phyloP scores from a whole-genome alignment of 2,329 filamentous ascomycete genomes.

The Ceratocystis cubensis region DNA sequence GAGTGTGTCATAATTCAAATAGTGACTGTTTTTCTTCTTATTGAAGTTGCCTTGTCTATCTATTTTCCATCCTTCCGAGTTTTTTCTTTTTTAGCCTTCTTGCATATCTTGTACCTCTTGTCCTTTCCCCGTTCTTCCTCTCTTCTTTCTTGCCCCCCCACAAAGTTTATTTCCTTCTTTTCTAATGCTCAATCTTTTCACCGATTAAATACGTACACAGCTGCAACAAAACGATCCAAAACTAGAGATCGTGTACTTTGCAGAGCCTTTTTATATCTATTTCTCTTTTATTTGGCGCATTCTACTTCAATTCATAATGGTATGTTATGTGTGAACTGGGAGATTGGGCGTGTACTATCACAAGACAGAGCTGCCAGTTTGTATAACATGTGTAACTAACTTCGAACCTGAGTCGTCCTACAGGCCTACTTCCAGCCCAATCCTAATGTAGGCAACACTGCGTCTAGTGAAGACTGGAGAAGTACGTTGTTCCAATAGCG shows the following conservation, averaged over 20 bases:
- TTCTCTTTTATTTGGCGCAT: conserved; percentile 13
- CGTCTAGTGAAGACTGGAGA: conserved; percentile 67
- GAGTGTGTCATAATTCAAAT: conserved; percentile 4
- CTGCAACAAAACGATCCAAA: not conserved
- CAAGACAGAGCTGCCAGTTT: not conserved
- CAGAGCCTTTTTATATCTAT: conserved; percentile 15
- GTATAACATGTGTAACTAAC: not conserved
- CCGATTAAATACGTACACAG: not conserved
- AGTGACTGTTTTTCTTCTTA: not conserved
- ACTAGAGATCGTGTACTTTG: not conserved
- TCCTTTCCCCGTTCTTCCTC: not conserved
- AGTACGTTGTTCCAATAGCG: conserved; percentile 39
- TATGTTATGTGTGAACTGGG: conserved; percentile 5
- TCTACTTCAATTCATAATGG: conserved; percentile 13
- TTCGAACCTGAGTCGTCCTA: not conserved
- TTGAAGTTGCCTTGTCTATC: not conserved
- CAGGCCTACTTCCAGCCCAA: conserved; percentile 21
- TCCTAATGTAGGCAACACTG: conserved; percentile 57
- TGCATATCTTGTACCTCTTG: not conserved
- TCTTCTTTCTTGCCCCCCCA: not conserved
- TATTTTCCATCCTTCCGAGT: not conserved
- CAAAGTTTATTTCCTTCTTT: not conserved
- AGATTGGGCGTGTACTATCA: not conserved
- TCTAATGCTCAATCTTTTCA: not conserved
- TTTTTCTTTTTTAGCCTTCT: not conserved